Conservation (phyloP, 2,329 filamentous ascomycete genomes). For the Neofusicoccum sp. region DNA sequence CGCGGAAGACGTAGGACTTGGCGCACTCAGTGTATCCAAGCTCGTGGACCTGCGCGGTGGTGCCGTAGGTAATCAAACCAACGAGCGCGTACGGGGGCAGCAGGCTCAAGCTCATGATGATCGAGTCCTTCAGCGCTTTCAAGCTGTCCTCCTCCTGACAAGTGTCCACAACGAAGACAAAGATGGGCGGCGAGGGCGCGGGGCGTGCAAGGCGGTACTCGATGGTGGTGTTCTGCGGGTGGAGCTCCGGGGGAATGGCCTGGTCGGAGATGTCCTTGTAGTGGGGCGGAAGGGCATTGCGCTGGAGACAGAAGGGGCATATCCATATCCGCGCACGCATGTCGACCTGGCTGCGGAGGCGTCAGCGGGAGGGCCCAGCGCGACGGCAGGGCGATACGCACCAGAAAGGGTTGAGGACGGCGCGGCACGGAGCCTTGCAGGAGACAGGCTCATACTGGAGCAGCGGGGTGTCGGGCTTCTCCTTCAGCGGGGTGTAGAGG, state of each 20-base stretch:
- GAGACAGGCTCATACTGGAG: conserved; percentile 95
- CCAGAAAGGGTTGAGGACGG: conserved; percentile 97
- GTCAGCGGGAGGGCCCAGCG: neutral
- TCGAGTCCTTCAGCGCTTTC: conserved; percentile 77
- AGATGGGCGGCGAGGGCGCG: conserved; percentile 82
- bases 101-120: conserved; percentile 81
- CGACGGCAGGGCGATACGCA: conserved; percentile 46
- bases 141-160: conserved; percentile 87
- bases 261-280: conserved; percentile 88
- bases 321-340: conserved; percentile 83
- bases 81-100: conserved; percentile 79
- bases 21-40: conserved; percentile 97
- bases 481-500: conserved; percentile 92
- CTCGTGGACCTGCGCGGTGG: conserved; percentile 97
- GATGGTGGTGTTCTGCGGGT: conserved; percentile 82
- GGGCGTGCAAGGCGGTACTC: conserved; percentile 80
- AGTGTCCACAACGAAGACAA: conserved; percentile 82
- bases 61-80: conserved; percentile 83
- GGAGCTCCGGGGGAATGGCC: conserved; percentile 78
- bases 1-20: conserved; percentile 97
- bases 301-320: conserved; percentile 81
- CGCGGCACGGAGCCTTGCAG: conserved; percentile 93
- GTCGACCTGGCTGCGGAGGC: conserved; percentile 67
- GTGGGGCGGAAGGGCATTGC: conserved; percentile 78
- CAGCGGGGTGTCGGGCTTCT: conserved; percentile 83